phyloP scores from a whole-genome alignment of 768 basidiomycete species.

The Rhodotorula paludigena region DNA sequence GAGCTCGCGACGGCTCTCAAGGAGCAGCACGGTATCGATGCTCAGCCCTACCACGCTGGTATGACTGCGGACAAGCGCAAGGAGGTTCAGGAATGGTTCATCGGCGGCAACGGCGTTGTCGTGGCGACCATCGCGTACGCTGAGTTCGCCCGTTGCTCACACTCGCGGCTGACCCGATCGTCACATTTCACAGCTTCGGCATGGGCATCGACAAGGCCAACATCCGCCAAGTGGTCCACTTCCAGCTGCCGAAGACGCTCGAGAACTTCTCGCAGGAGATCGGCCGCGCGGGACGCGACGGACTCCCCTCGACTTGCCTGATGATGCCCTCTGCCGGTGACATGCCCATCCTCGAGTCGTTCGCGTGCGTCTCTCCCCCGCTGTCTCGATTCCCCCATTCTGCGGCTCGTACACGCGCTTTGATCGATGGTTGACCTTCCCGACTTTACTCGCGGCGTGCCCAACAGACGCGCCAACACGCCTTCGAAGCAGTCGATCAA shows the following conservation, averaged over 20 bases:
- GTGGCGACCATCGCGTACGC: constrained; percentile 73
- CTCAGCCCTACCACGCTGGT: constrained; percentile 52
- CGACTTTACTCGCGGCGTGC: background rate
- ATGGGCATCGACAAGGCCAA: constrained; percentile 85
- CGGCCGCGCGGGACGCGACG: constrained; percentile 92
- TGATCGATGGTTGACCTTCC: too few relatives aligned
- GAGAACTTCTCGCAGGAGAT: constrained; percentile 71
- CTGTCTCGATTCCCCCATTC: too few relatives aligned
- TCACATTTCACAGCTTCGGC: constrained; percentile 63
- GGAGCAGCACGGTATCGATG: constrained; percentile 42
- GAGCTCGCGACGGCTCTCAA: constrained; percentile 47
- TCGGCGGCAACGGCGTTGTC: constrained; percentile 66
- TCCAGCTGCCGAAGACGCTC: constrained; percentile 55
- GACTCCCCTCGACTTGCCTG: constrained; percentile 53
- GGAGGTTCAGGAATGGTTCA: constrained; percentile 61
- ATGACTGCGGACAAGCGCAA: constrained; percentile 48
- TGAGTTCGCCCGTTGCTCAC: background rate
- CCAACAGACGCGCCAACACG: constrained; percentile 51
- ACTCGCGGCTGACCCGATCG: constrained; percentile 44
- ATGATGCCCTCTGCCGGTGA: constrained; percentile 53
- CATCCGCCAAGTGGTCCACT: constrained; percentile 86
- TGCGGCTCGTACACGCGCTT: too few relatives aligned
- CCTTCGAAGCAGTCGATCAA: constrained; percentile 47
- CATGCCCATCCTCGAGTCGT: constrained; percentile 54
- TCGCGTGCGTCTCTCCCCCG: constrained; percentile 38